These are phyloP conservation scores for Colletotrichum gloeosporioides DNA, from an alignment of 2,329 filamentous ascomycete genomes.

Conservation along the genomic window DNA sequence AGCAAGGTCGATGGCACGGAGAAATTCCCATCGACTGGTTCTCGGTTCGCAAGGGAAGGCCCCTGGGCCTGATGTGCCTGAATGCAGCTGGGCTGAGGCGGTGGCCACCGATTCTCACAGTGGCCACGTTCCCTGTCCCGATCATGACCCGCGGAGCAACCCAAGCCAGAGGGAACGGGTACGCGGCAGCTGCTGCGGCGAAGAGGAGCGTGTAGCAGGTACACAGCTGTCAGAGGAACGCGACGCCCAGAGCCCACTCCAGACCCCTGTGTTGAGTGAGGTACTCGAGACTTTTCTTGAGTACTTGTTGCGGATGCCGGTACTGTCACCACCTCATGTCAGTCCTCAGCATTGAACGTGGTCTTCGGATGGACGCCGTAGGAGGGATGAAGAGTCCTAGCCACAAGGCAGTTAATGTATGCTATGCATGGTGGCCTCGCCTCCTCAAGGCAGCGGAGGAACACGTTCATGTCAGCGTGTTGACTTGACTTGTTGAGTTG, in stretches of 20 bases:
- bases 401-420: neutral
- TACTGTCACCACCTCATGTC: neutral
- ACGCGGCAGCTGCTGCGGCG: conserved; percentile 9
- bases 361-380: neutral
- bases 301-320: neutral
- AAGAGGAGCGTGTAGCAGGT: neutral
- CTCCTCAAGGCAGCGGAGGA: neutral
- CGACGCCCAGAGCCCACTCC: neutral
- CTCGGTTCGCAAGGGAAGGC: neutral
- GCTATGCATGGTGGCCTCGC: neutral
- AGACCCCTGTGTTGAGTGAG: neutral
- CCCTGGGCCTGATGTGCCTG: neutral
- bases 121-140: conserved; percentile 7
- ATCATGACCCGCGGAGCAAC: neutral
- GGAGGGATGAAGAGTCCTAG: neutral
- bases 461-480: neutral
- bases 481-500: neutral
- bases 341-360: neutral
- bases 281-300: neutral
- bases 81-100: neutral
- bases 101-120: conserved; percentile 4
- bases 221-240: neutral
- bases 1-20: neutral
- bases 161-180: conserved; percentile 6
- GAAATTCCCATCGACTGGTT: neutral